A percentile compares a stretch with the other conserved stretches of the same genome.
Evolutionary conservation across 2,329 filamentous ascomycete genomes (phyloP).

Genomic region (Hymenoscyphus linearis): DNA sequence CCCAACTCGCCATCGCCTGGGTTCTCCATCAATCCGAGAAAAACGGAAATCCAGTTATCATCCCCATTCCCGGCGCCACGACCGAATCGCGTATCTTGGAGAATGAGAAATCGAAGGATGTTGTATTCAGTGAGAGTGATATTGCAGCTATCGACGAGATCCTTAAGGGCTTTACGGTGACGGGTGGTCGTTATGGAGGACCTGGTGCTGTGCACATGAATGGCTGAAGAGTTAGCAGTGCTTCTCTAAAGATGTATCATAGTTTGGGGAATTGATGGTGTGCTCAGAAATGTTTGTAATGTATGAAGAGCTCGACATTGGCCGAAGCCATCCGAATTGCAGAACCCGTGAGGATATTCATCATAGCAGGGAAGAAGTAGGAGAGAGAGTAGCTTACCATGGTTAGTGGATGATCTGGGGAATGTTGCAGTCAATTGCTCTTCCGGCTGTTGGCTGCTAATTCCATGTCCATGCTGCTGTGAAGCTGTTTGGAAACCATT

Average conservation of each 20-base stretch:
- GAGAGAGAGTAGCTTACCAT: not conserved
- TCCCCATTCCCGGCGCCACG: constrained; percentile 63
- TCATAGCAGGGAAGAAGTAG: constrained; percentile 14
- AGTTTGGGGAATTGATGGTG: constrained; percentile 5
- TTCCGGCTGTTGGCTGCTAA: not conserved
- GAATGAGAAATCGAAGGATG: constrained; percentile 44
- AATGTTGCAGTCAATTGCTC: not conserved
- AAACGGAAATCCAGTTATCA: constrained; percentile 38
- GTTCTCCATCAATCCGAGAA: constrained; percentile 26
- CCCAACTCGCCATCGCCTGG: constrained; percentile 63
- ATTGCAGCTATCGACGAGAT: constrained; percentile 45
- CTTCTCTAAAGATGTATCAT: not conserved
- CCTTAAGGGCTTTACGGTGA: constrained; percentile 42
- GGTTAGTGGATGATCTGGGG: not conserved
- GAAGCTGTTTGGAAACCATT: too few relatives aligned
- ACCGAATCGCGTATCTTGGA: constrained; percentile 52
- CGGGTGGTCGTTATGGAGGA: constrained; percentile 44
- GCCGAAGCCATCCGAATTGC: constrained; percentile 28
- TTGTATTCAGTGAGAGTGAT: constrained; percentile 47
- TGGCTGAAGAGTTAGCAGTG: constrained; percentile 13
- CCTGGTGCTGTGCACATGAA: constrained; percentile 8
- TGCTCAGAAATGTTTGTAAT: constrained; percentile 31
- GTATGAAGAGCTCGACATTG: constrained; percentile 27
- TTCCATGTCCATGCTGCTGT: not conserved
- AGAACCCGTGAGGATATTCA: constrained; percentile 29